A percentile compares a stretch with the other conserved stretches of the same genome.
These are phyloP conservation scores for Actinomortierella wolfii DNA, from an alignment of 371 early-diverging fungal species.

Conservation along the genomic window DNA sequence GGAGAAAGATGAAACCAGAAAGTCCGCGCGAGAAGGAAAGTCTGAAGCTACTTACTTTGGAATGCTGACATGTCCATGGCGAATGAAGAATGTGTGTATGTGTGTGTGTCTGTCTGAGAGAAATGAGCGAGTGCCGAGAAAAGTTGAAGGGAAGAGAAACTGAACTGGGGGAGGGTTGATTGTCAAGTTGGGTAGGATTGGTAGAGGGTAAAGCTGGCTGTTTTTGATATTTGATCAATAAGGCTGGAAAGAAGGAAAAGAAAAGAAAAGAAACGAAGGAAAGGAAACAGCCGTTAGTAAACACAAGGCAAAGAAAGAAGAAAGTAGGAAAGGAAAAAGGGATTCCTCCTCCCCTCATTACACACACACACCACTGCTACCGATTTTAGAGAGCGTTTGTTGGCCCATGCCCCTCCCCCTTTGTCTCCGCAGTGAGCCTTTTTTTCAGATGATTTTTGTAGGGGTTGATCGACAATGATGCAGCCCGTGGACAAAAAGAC, in stretches of 20 bases:
- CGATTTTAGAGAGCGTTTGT: too few species aligned
- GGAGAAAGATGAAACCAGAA: neutral
- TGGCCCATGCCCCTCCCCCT: too few species aligned
- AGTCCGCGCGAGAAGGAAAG: neutral
- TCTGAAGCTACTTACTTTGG: slow-evolving; percentile 27
- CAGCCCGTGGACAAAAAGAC: too few species aligned
- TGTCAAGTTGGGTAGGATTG: neutral
- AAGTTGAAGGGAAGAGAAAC: neutral
- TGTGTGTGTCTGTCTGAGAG: neutral
- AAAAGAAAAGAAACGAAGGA: neutral
- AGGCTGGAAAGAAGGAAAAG: neutral
- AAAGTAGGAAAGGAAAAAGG: too few species aligned
- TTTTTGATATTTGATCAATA: neutral
- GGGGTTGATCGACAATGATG: too few species aligned
- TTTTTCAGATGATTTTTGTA: too few species aligned
- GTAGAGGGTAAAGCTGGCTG: neutral
- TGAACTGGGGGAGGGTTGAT: neutral
- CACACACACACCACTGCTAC: too few species aligned
- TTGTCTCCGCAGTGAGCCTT: too few species aligned
- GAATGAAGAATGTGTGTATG: slow-evolving; percentile 1
- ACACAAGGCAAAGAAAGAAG: too few species aligned
- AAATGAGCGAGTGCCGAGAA: neutral
- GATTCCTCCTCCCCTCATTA: too few species aligned
- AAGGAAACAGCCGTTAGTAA: neutral
- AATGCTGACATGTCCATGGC: slow-evolving; percentile 44